Percentiles rank a stretch among this genome's conserved stretches.
phyloP scores from a whole-genome alignment of 192 early-diverging fungal genomes.

The Phlyctochytrium arcticum region DNA sequence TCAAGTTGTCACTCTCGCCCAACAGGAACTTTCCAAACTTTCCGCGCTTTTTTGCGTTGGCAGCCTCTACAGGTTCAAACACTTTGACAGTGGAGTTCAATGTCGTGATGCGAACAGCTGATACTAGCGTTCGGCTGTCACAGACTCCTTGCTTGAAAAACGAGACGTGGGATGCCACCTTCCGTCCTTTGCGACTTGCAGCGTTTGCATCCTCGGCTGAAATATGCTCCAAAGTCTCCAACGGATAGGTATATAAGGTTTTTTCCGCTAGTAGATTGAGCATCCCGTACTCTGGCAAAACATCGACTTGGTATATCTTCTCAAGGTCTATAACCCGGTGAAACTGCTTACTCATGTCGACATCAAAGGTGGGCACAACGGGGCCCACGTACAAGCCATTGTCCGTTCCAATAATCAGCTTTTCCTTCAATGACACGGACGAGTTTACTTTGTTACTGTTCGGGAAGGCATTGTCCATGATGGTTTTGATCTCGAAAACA shows the following conservation, averaged over 20 bases:
- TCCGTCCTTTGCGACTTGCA: conserved; percentile 30
- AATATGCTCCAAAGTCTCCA: conserved; percentile 20
- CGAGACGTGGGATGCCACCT: conserved; percentile 58
- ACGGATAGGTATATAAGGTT: conserved; percentile 26
- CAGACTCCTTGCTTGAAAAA: conserved; percentile 69
- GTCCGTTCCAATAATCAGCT: conserved; percentile 81
- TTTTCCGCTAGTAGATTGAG: conserved; percentile 73
- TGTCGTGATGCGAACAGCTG: conserved; percentile 67
- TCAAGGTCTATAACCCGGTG: conserved; percentile 57
- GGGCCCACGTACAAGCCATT: conserved; percentile 75
- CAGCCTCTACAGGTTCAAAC: conserved; percentile 60
- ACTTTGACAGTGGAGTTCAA: conserved; percentile 74
- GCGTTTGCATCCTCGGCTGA: conserved; percentile 1
- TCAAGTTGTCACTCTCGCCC: conserved; percentile 45
- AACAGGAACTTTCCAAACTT: conserved; percentile 56
- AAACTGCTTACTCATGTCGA: conserved; percentile 15
- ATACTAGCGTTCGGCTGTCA: conserved; percentile 58
- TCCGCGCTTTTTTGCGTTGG: conserved; percentile 39
- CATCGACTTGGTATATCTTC: conserved; percentile 82
- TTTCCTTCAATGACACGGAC: conserved; percentile 47
- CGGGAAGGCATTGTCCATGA: conserved; percentile 52
- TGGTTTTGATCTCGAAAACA: conserved; percentile 52
- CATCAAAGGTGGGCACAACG: not conserved
- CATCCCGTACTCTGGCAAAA: conserved; percentile 73
- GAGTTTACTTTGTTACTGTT: conserved; percentile 56